A percentile compares a stretch with the other conserved stretches of the same genome.
These are phyloP conservation scores for Theileria equi DNA, from an alignment of 169 alveolate genomes.

Conservation along the genomic window DNA sequence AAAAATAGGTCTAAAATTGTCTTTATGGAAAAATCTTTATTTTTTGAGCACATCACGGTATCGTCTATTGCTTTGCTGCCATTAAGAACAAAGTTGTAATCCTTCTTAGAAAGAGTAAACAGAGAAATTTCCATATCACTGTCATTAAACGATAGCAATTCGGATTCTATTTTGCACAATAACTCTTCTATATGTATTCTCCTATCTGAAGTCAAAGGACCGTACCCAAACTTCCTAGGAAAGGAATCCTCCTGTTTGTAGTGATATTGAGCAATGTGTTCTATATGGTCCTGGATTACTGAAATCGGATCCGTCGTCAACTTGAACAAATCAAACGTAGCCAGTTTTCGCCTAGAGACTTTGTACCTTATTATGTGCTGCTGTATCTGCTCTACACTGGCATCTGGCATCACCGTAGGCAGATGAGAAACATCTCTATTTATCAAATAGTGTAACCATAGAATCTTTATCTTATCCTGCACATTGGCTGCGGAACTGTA, in stretches of 20 bases:
- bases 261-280: constrained; percentile 32
- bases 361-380: constrained; percentile 24
- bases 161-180: constrained; percentile 32
- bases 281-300: constrained; percentile 34
- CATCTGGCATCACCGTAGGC: constrained; percentile 26
- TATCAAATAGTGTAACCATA: constrained; percentile 40
- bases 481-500: neutral
- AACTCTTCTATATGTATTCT: constrained; percentile 24
- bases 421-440: constrained; percentile 34
- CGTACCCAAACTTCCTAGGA: constrained; percentile 20
- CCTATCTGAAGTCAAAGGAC: constrained; percentile 25
- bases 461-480: constrained; percentile 8
- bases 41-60: neutral
- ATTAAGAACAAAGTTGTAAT: neutral
- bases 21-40: neutral
- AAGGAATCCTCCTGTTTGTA: constrained; percentile 30
- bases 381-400: constrained; percentile 41
- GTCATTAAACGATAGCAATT: constrained; percentile 12
- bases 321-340: constrained; percentile 16
- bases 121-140: neutral
- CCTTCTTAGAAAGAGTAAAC: neutral
- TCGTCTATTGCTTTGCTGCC: neutral
- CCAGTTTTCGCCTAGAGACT: constrained; percentile 22
- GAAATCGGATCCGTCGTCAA: constrained; percentile 29
- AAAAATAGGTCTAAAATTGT: neutral